These are phyloP conservation scores for Monosiga brevicollis DNA, from an alignment of 78 protist species.

Conservation along the genomic window DNA sequence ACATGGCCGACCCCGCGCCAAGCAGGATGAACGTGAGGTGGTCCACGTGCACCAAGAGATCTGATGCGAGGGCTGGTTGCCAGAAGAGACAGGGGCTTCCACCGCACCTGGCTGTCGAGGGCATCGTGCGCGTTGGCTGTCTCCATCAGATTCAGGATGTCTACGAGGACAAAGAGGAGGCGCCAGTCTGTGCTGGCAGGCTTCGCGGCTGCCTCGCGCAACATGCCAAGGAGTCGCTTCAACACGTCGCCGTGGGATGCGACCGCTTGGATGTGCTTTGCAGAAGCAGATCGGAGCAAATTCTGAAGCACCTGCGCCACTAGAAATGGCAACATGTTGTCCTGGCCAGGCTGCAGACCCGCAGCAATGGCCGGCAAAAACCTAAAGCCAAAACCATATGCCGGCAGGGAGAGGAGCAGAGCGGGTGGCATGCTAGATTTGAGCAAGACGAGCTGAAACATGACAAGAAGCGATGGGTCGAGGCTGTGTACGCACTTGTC, in stretches of 20 bases:
- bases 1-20: no score
- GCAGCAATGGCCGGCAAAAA: background rate
- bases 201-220: background rate
- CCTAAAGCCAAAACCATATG: no score
- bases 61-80: no score
- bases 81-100: no score
- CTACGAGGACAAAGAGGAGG: background rate
- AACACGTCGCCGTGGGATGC: background rate
- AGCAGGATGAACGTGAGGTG: no score
- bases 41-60: no score
- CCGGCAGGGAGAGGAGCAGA: no score
- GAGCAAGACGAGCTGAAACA: no score
- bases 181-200: background rate
- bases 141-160: background rate
- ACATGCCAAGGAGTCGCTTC: background rate
- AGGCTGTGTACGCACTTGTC: background rate
- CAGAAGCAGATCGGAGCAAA: background rate
- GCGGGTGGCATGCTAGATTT: no score
- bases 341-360: background rate
- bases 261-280: background rate
- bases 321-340: background rate
- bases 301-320: background rate
- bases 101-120: background rate
- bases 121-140: background rate
- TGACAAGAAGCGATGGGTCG: no score